Base-by-base conservation (phyloP, 2,329 filamentous ascomycete species). In the Fusarium torulosum region DNA sequence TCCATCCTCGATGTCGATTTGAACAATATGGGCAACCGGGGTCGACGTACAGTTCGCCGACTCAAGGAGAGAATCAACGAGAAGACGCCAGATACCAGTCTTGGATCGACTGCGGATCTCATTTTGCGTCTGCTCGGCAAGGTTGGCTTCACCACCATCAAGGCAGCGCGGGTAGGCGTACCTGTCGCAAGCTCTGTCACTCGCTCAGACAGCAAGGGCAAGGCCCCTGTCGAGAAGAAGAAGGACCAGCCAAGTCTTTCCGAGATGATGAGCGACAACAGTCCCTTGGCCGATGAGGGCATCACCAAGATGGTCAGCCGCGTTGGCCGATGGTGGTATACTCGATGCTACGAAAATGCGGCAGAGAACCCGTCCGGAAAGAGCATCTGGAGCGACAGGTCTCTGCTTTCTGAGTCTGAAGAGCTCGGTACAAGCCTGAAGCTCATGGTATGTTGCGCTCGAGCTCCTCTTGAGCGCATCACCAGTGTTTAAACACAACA, bases 271-370 rank as follows among this genome's bases (percentile, higher is more conserved):
- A 88, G 85, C 29, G 90, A 93, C 67, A 85, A 89, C 35, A 86
- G 87, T n/a, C 84, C 88, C 1, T 82, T 86, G 15, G 90, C 91
- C 21, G 93, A 97, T 70, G 92, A 94, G 74, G 90, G 89, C 69
- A 97, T 98, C 75, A 93, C 93, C 15, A 94, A 93, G 75, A 97
- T 97, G 85, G 94, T 98, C 21, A 91, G 94, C 17, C 91, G 90
- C 66, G 95, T 98, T 13, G 95, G 94, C 3, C 87, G 96, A 42
- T 98, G 95, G 93, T 99, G 96, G 96, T 98, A 97, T 79, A 92
- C 89, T 11, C 88, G 91, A 52, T 97, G 95, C 82, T 98, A 97
- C 77, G 95, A 97, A 79, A 88, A 86, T 57, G 84, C 86, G 6
- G 83, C 89, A 10, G 78, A 86, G n/a, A 60, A 67, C 35, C 59